These are phyloP conservation scores for Trichoderma sp. DNA, from an alignment of 2,329 filamentous ascomycete genomes.

Conservation along the genomic window DNA sequence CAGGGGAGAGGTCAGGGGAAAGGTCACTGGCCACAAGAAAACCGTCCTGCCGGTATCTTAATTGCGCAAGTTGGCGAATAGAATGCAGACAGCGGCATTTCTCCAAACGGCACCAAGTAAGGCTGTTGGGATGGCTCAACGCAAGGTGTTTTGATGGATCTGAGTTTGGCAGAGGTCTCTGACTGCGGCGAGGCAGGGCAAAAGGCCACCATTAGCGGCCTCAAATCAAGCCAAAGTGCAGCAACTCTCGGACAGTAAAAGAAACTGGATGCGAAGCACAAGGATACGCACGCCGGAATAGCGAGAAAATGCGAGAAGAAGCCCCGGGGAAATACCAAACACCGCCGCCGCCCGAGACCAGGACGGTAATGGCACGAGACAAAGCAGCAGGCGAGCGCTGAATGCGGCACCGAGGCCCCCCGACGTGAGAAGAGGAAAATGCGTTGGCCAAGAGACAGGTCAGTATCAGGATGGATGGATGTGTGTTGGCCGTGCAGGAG, in stretches of 20 bases:
- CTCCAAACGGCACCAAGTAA: background rate
- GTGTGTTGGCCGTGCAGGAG: conserved; percentile 30
- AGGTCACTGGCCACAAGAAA: background rate
- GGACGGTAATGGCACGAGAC: background rate
- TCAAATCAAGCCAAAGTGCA: background rate
- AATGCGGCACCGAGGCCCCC: background rate
- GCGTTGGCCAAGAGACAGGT: conserved; percentile 5
- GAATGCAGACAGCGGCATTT: background rate
- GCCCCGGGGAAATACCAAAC: background rate
- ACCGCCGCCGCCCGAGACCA: background rate
- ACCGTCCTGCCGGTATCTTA: background rate
- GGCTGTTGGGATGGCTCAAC: conserved; percentile 19
- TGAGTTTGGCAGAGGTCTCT: background rate
- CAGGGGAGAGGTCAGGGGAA: background rate
- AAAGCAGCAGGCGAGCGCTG: background rate
- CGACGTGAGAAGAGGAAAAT: background rate
- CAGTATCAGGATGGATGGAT: background rate
- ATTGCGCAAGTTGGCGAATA: background rate
- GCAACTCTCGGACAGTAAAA: background rate
- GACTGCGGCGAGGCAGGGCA: background rate
- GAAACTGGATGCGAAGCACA: background rate
- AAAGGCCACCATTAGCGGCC: background rate
- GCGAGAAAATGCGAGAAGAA: background rate
- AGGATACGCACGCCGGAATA: background rate
- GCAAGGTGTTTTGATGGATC: conserved; percentile 10